Conservation (phyloP, 805 yeast genomes). For the Debaryomyces tyrocola region DNA sequence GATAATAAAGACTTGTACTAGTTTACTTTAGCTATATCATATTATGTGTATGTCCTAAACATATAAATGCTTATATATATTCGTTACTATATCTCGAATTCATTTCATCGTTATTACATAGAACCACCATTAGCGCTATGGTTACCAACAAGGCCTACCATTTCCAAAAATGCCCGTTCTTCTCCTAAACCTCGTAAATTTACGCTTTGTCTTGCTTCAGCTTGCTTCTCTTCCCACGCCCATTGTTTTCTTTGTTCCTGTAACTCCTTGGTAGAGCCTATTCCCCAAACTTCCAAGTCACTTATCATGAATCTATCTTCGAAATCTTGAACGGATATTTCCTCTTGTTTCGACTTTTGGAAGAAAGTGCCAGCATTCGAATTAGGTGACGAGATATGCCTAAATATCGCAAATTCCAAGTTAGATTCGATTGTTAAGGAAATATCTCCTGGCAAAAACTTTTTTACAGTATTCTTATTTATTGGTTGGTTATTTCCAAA, state of each 20-base stretch:
- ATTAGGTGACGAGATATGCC: conserved; percentile 53
- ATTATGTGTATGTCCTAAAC: too few species aligned
- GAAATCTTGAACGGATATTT: conserved; percentile 29
- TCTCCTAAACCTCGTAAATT: conserved; percentile 70
- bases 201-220: conserved; percentile 70
- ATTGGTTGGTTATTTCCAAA: conserved; percentile 72
- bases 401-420: conserved; percentile 77
- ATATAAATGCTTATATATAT: too few species aligned
- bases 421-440: conserved; percentile 77
- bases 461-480: conserved; percentile 44
- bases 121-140: conserved; percentile 49
- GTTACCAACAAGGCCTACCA: conserved; percentile 67
- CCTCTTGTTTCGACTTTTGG: conserved; percentile 19
- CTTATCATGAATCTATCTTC: conserved; percentile 73
- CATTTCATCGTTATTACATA: conserved; percentile 20
- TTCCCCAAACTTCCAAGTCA: conserved; percentile 89
- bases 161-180: conserved; percentile 79
- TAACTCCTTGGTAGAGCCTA: conserved; percentile 77
- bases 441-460: conserved; percentile 69
- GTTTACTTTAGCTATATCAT: too few species aligned
- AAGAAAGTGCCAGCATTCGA: conserved; percentile 21
- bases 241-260: conserved; percentile 74
- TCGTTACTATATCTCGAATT: too few species aligned
- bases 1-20: too few species aligned
- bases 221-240: conserved; percentile 93